Conservation (phyloP, 352 stramenopile species). For the Phytophthora foliorum region DNA sequence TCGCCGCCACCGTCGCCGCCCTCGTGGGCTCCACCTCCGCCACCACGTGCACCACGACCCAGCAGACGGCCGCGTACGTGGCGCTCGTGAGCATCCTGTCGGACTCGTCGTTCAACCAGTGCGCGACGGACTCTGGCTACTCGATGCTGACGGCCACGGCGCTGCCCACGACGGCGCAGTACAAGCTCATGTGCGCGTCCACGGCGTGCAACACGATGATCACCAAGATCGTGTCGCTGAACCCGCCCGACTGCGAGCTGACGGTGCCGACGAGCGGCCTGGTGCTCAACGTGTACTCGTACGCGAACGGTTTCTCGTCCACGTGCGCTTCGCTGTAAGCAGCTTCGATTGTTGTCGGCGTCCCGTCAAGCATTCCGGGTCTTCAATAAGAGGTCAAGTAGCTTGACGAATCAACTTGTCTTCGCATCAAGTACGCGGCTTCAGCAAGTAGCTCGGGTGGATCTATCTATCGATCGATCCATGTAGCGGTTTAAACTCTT, state of each 20-base stretch:
- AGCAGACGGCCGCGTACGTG: conserved; percentile 33
- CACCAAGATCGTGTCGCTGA: conserved; percentile 31
- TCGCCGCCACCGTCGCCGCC: conserved; percentile 29
- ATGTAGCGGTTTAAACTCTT: conserved; percentile 4
- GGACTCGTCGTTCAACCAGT: conserved; percentile 30
- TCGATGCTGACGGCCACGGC: conserved; percentile 34
- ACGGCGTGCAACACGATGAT: conserved; percentile 38
- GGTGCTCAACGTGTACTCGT: conserved; percentile 39
- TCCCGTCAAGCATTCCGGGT: not conserved
- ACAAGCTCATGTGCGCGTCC: conserved; percentile 35
- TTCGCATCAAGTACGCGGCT: conserved; percentile 5
- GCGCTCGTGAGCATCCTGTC: conserved; percentile 30
- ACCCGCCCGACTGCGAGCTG: conserved; percentile 40
- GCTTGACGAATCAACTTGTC: conserved; percentile 2
- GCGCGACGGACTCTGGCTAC: conserved; percentile 35
- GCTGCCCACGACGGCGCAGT: conserved; percentile 31
- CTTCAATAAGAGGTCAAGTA: not conserved
- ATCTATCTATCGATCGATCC: too few species aligned
- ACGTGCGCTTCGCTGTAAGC: conserved; percentile 28
- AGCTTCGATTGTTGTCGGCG: not conserved
- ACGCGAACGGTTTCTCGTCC: conserved; percentile 35
- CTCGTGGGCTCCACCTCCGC: conserved; percentile 20
- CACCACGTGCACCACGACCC: conserved; percentile 26
- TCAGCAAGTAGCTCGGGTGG: not conserved
- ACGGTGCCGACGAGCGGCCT: conserved; percentile 40